These are phyloP conservation scores for Mycena belliarum DNA, from an alignment of 768 basidiomycete genomes.

Conservation along the genomic window DNA sequence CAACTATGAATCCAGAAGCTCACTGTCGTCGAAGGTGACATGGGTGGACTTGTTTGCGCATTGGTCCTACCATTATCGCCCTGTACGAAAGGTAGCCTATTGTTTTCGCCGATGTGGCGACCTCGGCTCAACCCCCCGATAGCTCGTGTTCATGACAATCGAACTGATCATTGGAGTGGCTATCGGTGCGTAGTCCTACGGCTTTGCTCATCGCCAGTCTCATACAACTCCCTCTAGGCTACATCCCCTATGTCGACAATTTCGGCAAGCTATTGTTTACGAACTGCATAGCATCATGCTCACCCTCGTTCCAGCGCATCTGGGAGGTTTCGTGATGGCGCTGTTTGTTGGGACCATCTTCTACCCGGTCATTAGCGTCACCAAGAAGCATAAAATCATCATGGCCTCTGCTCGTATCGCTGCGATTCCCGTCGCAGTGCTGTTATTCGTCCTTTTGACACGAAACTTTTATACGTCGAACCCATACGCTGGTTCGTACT, in stretches of 20 bases:
- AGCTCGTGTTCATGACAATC: conserved; percentile 84
- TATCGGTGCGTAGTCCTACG: conserved; percentile 45
- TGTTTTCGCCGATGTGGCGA: not conserved
- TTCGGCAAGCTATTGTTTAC: conserved; percentile 54
- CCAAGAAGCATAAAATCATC: conserved; percentile 69
- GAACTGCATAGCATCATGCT: not conserved
- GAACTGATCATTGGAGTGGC: conserved; percentile 88
- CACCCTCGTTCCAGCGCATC: conserved; percentile 52
- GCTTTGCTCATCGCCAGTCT: not conserved
- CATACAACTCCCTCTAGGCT: not conserved
- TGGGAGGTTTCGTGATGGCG: conserved; percentile 86
- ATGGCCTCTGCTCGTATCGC: conserved; percentile 73
- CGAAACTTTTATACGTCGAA: conserved; percentile 90
- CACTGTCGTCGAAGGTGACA: conserved; percentile 47
- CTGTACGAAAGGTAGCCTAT: conserved; percentile 70
- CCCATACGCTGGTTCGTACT: conserved; percentile 72
- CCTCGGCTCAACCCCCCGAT: not conserved
- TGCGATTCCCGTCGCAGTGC: conserved; percentile 72
- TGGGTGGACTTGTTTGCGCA: conserved; percentile 92
- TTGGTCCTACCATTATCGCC: conserved; percentile 87
- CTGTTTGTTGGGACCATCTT: conserved; percentile 81
- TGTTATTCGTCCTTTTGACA: conserved; percentile 80
- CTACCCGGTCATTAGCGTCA: conserved; percentile 85
- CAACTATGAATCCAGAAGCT: not conserved
- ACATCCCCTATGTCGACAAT: conserved; percentile 69